These are phyloP conservation scores for Termitomyces sp. DNA, from an alignment of 1,284 basidiomycete species.

Conservation along the genomic window DNA sequence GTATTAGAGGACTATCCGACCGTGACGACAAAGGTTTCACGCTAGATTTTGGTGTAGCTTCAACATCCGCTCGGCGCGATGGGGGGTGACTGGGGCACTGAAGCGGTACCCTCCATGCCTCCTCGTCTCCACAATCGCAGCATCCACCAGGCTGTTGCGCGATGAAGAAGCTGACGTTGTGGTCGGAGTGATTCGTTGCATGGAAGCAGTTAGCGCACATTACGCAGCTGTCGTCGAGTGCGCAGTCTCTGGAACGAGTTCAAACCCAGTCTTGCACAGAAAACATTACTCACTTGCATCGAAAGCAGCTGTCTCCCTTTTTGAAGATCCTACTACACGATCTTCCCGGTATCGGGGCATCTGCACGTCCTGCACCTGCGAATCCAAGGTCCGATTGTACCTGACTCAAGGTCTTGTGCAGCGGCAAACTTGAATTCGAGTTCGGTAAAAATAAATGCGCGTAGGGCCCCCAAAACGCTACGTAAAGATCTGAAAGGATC, in stretches of 20 bases:
- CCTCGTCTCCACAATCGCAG: slow-evolving; percentile 88
- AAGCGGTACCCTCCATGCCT: slow-evolving; percentile 73
- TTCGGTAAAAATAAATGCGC: slow-evolving; percentile 64
- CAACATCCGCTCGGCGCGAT: slow-evolving; percentile 47
- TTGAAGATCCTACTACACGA: slow-evolving; percentile 76
- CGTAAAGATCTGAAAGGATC: slow-evolving; percentile 73
- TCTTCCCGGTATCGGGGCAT: slow-evolving; percentile 56
- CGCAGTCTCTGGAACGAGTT: slow-evolving; percentile 67
- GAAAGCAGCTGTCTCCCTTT: slow-evolving; percentile 83
- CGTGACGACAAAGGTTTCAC: slow-evolving; percentile 32
- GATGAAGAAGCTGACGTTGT: slow-evolving; percentile 89
- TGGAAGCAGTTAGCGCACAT: slow-evolving; percentile 87
- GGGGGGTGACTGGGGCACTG: slow-evolving; percentile 71
- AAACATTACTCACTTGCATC: slow-evolving; percentile 74
- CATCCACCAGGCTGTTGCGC: slow-evolving; percentile 87
- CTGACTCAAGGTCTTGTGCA: slow-evolving; percentile 59
- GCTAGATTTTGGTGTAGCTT: slow-evolving; percentile 32
- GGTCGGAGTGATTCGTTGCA: slow-evolving; percentile 74
- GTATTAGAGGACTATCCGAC: slow-evolving; percentile 54
- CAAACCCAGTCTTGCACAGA: background rate
- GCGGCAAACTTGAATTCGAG: slow-evolving; percentile 53
- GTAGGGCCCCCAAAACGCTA: slow-evolving; percentile 73
- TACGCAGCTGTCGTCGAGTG: slow-evolving; percentile 83
- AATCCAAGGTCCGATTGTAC: slow-evolving; percentile 57
- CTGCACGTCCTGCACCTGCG: slow-evolving; percentile 50